These are phyloP conservation scores for Micromonas pusilla DNA, from an alignment of 139 green algal genomes.

Conservation along the genomic window DNA sequence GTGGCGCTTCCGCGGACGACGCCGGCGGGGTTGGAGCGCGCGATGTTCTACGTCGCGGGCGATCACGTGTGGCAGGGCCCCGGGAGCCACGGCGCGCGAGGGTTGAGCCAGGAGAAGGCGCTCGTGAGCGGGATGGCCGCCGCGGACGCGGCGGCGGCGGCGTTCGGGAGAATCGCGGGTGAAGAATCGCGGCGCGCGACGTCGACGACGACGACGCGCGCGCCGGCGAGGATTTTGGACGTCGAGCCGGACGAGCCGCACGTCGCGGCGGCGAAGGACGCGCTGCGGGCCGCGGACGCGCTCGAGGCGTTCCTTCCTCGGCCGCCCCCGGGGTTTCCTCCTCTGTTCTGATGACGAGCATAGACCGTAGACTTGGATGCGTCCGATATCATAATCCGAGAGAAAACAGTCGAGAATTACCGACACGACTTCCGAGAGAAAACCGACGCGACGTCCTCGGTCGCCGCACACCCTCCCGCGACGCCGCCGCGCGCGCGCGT, in stretches of 20 bases:
- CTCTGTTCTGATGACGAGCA: no score
- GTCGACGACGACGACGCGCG: background rate
- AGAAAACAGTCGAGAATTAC: no score
- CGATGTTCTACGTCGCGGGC: constrained; percentile 25
- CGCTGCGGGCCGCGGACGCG: background rate
- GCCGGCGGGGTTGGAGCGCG: background rate
- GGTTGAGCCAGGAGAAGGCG: constrained; percentile 32
- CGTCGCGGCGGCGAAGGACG: constrained; percentile 5
- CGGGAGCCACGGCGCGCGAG: constrained; percentile 9
- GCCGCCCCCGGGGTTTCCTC: no score
- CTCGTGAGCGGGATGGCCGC: constrained; percentile 30
- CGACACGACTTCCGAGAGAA: background rate
- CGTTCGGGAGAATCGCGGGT: no score
- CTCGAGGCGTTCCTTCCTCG: background rate
- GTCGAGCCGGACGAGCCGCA: background rate
- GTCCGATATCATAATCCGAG: no score
- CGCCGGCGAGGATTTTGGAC: background rate
- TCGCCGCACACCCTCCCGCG: background rate
- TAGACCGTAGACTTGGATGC: no score
- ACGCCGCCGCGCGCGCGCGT: background rate
- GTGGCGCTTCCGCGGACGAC: background rate
- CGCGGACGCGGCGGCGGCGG: constrained; percentile 17
- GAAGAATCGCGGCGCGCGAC: background rate
- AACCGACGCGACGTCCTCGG: background rate
- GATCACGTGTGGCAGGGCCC: constrained; percentile 29